Percentiles rank a stretch among this genome's conserved stretches.
Conservation (phyloP, 2,329 filamentous ascomycete genomes). For the Cercospora nicotianae region DNA sequence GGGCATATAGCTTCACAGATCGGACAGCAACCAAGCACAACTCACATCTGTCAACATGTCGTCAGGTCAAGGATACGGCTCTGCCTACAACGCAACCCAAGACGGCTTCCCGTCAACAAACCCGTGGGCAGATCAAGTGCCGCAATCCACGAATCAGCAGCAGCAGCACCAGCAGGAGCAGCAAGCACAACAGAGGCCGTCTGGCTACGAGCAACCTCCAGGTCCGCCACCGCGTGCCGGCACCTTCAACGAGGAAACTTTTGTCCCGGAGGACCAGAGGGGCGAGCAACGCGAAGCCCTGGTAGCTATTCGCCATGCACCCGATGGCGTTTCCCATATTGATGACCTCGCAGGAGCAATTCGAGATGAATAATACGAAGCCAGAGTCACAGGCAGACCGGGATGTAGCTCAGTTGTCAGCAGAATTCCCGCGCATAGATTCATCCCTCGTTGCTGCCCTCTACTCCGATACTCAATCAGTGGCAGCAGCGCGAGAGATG, state of each 20-base stretch:
- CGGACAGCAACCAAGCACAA: not conserved
- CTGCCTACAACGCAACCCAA: constrained; percentile 13
- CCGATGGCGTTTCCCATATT: not conserved
- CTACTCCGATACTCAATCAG: constrained; percentile 45
- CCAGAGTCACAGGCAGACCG: constrained; percentile 42
- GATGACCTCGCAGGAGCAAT: constrained; percentile 37
- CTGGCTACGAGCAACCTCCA: constrained; percentile 19
- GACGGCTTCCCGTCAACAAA: constrained; percentile 20
- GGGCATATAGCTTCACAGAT: not conserved
- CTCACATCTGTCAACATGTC: constrained; percentile 3
- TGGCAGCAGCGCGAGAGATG: constrained; percentile 49
- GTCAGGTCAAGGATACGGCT: constrained; percentile 23
- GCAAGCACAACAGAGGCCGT: constrained; percentile 15
- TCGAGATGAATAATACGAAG: constrained; percentile 45
- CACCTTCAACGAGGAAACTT: constrained; percentile 39
- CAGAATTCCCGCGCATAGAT: constrained; percentile 49
- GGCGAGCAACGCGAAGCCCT: constrained; percentile 42
- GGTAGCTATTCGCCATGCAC: not conserved
- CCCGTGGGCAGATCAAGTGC: constrained; percentile 25
- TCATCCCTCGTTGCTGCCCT: constrained; percentile 48
- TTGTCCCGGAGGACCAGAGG: constrained; percentile 43
- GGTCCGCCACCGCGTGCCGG: constrained; percentile 25
- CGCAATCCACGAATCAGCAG: constrained; percentile 7
- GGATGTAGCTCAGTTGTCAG: constrained; percentile 45
- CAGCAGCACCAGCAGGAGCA: constrained; percentile 16